Conservation (phyloP, 352 stramenopile genomes). For the Phytophthora cactorum region DNA sequence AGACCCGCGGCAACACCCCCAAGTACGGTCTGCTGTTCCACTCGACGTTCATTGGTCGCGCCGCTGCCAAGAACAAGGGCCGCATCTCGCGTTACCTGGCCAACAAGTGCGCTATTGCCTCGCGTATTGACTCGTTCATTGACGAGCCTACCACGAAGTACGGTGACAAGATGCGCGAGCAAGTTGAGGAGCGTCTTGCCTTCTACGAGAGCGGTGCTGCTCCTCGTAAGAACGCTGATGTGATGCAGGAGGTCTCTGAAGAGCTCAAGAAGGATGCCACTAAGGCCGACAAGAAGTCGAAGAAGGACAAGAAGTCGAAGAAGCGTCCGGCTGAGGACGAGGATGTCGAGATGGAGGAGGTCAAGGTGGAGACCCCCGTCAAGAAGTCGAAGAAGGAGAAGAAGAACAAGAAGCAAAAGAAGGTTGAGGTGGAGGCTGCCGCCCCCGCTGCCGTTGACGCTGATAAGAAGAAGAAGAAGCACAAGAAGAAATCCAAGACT, state of each 20-base stretch:
- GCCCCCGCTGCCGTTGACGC: conserved; percentile 25
- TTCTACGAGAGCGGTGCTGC: conserved; percentile 99
- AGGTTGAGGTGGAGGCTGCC: conserved; percentile 37
- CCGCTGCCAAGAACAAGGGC: conserved; percentile 99
- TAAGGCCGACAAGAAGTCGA: conserved; percentile 62
- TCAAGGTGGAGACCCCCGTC: conserved; percentile 62
- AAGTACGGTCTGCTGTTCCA: conserved; percentile 99
- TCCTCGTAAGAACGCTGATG: conserved; percentile 98
- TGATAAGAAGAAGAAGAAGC: conserved; percentile 85
- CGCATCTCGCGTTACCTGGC: conserved; percentile 99
- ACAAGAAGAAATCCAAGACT: conserved; percentile 85
- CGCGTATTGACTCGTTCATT: conserved; percentile 99
- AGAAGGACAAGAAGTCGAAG: conserved; percentile 84
- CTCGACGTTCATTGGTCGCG: conserved; percentile 99
- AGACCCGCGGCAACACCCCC: conserved; percentile 99
- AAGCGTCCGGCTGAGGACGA: conserved; percentile 78
- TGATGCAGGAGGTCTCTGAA: conserved; percentile 97
- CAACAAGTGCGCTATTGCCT: conserved; percentile 99
- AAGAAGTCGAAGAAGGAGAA: conserved; percentile 89
- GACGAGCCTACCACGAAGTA: conserved; percentile 97
- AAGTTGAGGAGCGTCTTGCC: conserved; percentile 99
- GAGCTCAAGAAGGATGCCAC: conserved; percentile 82
- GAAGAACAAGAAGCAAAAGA: conserved; percentile 65
- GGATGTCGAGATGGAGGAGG: conserved; percentile 62
- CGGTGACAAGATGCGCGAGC: conserved; percentile 98